Conservation (phyloP, 768 basidiomycete genomes). For the Termitomyces sp. region DNA sequence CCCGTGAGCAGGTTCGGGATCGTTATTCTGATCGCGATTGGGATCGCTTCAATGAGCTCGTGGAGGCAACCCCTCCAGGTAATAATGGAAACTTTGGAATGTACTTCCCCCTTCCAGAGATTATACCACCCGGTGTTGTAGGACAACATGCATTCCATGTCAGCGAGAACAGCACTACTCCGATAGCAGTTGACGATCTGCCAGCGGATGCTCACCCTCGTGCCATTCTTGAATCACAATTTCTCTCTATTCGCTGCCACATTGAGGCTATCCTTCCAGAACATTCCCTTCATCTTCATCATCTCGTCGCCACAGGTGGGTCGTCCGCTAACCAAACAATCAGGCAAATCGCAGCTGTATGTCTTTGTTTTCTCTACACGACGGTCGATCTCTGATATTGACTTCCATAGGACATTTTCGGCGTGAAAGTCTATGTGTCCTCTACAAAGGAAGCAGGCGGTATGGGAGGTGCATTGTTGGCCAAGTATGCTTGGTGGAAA, state of each 20-base stretch:
- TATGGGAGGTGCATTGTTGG: slow-evolving; percentile 69
- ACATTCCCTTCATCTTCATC: slow-evolving; percentile 50
- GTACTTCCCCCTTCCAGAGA: slow-evolving; percentile 84
- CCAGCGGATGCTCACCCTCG: slow-evolving; percentile 57
- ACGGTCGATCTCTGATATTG: not conserved
- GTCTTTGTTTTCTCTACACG: slow-evolving; percentile 13
- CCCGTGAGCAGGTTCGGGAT: slow-evolving; percentile 75
- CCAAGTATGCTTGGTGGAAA: slow-evolving; percentile 71
- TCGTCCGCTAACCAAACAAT: slow-evolving; percentile 72
- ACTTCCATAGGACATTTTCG: slow-evolving; percentile 59
- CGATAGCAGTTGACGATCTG: slow-evolving; percentile 32
- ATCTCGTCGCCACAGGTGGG: slow-evolving; percentile 78
- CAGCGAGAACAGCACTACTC: slow-evolving; percentile 19
- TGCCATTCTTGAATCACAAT: slow-evolving; percentile 81
- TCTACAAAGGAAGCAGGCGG: slow-evolving; percentile 67
- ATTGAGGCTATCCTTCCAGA: slow-evolving; percentile 65
- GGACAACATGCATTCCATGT: slow-evolving; percentile 67
- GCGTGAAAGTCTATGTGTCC: slow-evolving; percentile 69
- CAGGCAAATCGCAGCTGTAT: slow-evolving; percentile 63
- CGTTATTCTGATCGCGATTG: slow-evolving; percentile 59
- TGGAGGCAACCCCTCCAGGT: slow-evolving; percentile 52
- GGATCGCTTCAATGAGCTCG: slow-evolving; percentile 65
- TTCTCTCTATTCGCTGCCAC: slow-evolving; percentile 75
- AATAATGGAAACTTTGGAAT: slow-evolving; percentile 64
- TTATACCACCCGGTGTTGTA: slow-evolving; percentile 75